Evolutionary conservation across 768 basidiomycete genomes (phyloP).

Genomic region (Tylopilus subfusipes): DNA sequence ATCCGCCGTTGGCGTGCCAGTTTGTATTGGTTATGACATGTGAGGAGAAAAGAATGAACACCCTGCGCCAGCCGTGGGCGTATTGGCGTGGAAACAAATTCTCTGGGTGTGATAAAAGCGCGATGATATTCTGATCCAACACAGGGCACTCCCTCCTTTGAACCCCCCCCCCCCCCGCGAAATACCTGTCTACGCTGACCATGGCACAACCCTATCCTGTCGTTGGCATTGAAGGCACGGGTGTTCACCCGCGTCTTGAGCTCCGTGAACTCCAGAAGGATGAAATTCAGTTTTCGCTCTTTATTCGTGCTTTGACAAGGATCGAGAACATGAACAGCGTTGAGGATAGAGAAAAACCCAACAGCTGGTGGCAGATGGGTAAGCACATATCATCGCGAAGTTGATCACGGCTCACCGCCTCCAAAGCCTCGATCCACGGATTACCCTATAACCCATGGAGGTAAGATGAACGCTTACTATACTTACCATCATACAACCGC

Average conservation of each 20-base stretch:
- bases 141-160: background rate
- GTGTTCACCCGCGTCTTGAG: slow-evolving; percentile 16
- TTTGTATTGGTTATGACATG: too few species aligned
- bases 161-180: background rate
- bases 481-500: too few species aligned
- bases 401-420: background rate
- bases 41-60: background rate
- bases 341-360: slow-evolving; percentile 3
- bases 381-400: too few species aligned
- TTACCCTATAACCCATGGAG: too few species aligned
- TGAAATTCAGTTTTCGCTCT: slow-evolving; percentile 16
- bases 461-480: too few species aligned
- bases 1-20: too few species aligned
- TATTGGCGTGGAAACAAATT: background rate
- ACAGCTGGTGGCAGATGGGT: slow-evolving; percentile 24
- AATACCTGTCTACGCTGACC: background rate
- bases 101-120: background rate
- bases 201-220: slow-evolving; percentile 13
- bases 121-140: background rate
- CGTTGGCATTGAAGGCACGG: background rate
- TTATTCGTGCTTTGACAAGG: slow-evolving; percentile 12
- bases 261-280: slow-evolving; percentile 12
- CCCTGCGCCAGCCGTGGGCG: background rate
- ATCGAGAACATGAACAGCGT: slow-evolving; percentile 7
- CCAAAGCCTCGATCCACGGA: too few species aligned